Percentiles rank a stretch among this genome's conserved stretches.
Evolutionary conservation across 768 basidiomycete species (phyloP).

Genomic region (Lentinula boryana): DNA sequence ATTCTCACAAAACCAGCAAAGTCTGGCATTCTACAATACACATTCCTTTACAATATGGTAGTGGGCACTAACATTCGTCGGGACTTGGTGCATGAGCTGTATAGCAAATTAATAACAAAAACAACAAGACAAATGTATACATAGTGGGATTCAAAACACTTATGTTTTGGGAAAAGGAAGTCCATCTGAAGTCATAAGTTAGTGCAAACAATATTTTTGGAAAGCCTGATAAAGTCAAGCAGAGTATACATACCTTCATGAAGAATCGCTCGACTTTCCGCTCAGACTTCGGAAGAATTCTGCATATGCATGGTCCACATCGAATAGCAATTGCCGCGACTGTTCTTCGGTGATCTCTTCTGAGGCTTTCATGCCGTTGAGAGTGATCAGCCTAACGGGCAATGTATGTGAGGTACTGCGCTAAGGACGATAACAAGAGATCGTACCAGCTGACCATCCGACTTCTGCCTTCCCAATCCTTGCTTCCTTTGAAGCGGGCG

Average conservation of each 20-base stretch:
- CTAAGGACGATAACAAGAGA: not conserved
- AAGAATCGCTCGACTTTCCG: slow-evolving; percentile 9
- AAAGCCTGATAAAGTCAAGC: too few relatives aligned
- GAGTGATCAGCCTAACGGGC: slow-evolving; percentile 78
- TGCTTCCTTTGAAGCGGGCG: slow-evolving; percentile 89
- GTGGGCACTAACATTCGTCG: not conserved
- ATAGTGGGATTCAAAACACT: too few relatives aligned
- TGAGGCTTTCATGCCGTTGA: slow-evolving; percentile 95
- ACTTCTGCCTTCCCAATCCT: slow-evolving; percentile 94
- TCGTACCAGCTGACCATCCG: slow-evolving; percentile 89
- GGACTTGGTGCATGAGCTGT: not conserved
- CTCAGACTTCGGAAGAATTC: slow-evolving; percentile 83
- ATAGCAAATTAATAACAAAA: too few relatives aligned
- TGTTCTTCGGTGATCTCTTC: slow-evolving; percentile 97
- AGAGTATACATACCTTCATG: not conserved
- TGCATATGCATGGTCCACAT: slow-evolving; percentile 93
- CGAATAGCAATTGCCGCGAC: slow-evolving; percentile 92
- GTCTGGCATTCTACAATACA: not conserved
- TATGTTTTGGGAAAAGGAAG: too few relatives aligned
- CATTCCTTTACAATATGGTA: not conserved
- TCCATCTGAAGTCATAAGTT: too few relatives aligned
- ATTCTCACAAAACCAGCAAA: not conserved
- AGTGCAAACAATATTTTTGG: too few relatives aligned
- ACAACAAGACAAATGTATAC: too few relatives aligned
- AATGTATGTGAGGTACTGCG: not conserved